These are phyloP conservation scores for Camillea tinctor DNA, from an alignment of 2,329 filamentous ascomycete species.

Conservation along the genomic window DNA sequence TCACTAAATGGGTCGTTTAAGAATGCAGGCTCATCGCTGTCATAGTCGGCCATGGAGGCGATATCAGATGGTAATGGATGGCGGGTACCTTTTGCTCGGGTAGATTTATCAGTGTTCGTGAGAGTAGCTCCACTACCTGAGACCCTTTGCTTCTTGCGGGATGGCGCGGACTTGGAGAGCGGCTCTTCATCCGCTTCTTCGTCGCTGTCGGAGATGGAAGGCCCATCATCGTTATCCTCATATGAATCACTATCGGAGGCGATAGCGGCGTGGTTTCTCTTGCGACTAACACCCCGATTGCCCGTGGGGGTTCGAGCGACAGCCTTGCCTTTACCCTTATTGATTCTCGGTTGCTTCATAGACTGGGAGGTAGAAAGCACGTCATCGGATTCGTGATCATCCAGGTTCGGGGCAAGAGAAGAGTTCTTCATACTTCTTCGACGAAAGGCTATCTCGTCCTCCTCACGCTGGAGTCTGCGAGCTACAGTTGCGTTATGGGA, in stretches of 20 bases:
- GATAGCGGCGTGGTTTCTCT: slow-evolving; percentile 1
- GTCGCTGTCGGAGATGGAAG: slow-evolving; percentile 8
- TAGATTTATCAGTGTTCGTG: too few relatives aligned
- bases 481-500: slow-evolving; percentile 15
- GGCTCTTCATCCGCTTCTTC: slow-evolving; percentile 12
- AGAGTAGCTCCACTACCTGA: background rate
- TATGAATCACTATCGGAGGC: slow-evolving; percentile 5
- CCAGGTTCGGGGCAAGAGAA: background rate
- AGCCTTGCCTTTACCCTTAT: slow-evolving; percentile 10
- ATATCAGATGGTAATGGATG: too few relatives aligned
- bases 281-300: slow-evolving; percentile 3
- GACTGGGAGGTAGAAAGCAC: background rate
- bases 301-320: background rate
- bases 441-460: slow-evolving; percentile 15
- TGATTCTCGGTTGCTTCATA: background rate
- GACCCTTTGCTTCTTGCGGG: slow-evolving; percentile 14
- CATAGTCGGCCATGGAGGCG: background rate
- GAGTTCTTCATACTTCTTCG: slow-evolving; percentile 11
- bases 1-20: background rate
- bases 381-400: slow-evolving; percentile 4
- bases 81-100: background rate
- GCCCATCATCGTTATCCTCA: slow-evolving; percentile 16
- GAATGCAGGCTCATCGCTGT: background rate
- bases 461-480: slow-evolving; percentile 26
- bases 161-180: slow-evolving; percentile 8